A percentile compares a stretch with the other conserved stretches of the same genome.
These are phyloP conservation scores for Teratosphaeriaceae sp. DNA, from an alignment of 2,329 filamentous ascomycete genomes.

Conservation along the genomic window DNA sequence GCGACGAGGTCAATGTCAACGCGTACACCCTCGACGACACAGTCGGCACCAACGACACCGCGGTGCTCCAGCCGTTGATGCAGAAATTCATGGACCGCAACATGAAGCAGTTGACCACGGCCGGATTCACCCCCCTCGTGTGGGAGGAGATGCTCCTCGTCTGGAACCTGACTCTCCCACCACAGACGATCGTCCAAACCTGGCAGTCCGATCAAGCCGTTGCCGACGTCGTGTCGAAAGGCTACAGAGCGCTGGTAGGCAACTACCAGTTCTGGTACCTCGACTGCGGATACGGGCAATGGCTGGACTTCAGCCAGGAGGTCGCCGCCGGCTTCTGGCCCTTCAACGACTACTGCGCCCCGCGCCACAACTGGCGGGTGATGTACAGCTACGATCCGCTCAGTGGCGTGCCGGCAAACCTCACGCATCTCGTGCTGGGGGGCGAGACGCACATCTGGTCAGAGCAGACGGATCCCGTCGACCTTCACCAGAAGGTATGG, in stretches of 20 bases:
- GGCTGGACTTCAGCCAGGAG: constrained; percentile 61
- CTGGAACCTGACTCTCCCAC: constrained; percentile 68
- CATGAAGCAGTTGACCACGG: constrained; percentile 56
- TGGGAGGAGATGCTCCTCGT: constrained; percentile 82
- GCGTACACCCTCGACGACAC: constrained; percentile 67
- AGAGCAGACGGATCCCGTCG: constrained; percentile 69
- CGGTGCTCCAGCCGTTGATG: constrained; percentile 65
- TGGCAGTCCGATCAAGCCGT: constrained; percentile 65
- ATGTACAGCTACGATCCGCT: constrained; percentile 76
- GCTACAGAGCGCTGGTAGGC: constrained; percentile 66
- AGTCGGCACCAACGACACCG: constrained; percentile 58
- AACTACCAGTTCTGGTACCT: constrained; percentile 65
- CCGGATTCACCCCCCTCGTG: constrained; percentile 65
- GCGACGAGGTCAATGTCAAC: constrained; percentile 78
- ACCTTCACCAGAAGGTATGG: constrained; percentile 71
- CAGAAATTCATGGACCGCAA: constrained; percentile 69
- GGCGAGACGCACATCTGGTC: constrained; percentile 79
- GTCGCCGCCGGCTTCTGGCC: constrained; percentile 53
- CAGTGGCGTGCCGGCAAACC: constrained; percentile 52
- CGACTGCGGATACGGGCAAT: constrained; percentile 75
- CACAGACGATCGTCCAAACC: constrained; percentile 68
- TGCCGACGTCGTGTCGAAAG: constrained; percentile 51
- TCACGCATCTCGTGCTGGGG: constrained; percentile 65
- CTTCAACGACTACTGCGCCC: constrained; percentile 74
- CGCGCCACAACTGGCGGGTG: constrained; percentile 73